Base-by-base conservation (phyloP, 805 yeast species). In the Ogataea allantospora region DNA sequence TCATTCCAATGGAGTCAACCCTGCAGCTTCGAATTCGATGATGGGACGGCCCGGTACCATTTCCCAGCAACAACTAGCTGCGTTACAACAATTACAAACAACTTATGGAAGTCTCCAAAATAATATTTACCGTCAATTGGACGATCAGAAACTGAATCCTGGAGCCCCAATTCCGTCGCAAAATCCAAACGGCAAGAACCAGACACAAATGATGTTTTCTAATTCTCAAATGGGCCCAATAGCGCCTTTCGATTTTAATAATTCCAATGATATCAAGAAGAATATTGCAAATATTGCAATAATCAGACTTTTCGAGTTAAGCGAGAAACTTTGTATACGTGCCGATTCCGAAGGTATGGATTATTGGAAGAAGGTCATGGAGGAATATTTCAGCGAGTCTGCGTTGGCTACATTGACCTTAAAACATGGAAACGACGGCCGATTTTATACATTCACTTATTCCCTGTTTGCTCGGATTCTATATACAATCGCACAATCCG, bases 391-490 rank as follows among this genome's bases (percentile, higher is more conserved):
- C 53, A 63, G 75, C 27, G 80, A 76, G 7, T 57, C 58, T 30
- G 80, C 80, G 1, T 57, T 66, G 6, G 49, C 78, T 22, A 61
- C 75, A 11, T 67, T 77, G 42, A 58, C 71, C 1, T 65, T 77
- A 26, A 68, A 70, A 41, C 62, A 66, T 30, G 68, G 66, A 9
- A 60, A 62, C 18, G 81, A 72, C 27, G 62, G 67, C 7, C 61
- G 77, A 40, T 80, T 72, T 47, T 85, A 78, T 57, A 89, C 80
- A 42, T 71, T 88, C 15, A 74, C 79, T 8, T 71, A 74, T 6
- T 68, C 77, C 4, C 72, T 86, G 8, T 71, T 86, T n/a, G 83
- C 93, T 1, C 62, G 80, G 29, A 78, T 77, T 47, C 73, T 76
- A 47, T 71, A 64, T 43, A 71, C 78, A 2, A 70, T 70, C 39